These are phyloP conservation scores for Physaria fendleri DNA, from an alignment of 345 rosid species.

Conservation along the genomic window DNA sequence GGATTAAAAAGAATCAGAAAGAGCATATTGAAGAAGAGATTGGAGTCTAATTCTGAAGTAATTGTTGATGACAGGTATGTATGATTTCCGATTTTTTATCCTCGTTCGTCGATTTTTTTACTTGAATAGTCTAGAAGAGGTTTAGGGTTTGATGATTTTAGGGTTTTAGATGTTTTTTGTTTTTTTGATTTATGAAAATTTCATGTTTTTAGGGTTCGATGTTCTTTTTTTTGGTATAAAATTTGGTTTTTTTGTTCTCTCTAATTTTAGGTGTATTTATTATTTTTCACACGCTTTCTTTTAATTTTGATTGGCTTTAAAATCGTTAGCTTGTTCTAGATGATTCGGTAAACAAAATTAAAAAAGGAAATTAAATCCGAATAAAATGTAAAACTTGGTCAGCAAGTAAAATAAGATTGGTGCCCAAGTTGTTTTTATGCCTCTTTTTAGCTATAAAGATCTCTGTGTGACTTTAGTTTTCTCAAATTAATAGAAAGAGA, in stretches of 20 bases:
- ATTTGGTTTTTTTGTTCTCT: not conserved
- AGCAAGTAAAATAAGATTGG: slow-evolving; percentile 11
- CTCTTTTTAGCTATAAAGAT: not conserved
- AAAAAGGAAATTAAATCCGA: not conserved
- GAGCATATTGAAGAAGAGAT: not conserved
- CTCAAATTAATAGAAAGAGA: not conserved
- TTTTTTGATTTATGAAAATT: not conserved
- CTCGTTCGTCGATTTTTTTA: not conserved
- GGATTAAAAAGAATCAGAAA: not conserved
- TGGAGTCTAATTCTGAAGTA: not conserved
- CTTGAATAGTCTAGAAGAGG: not conserved
- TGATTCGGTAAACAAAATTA: not conserved
- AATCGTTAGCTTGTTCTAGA: slow-evolving; percentile 5
- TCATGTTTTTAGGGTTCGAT: not conserved
- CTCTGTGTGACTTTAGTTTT: not conserved
- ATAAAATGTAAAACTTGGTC: slow-evolving; percentile 10
- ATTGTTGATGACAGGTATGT: slow-evolving; percentile 1
- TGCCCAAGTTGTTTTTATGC: not conserved
- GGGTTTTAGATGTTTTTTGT: not conserved
- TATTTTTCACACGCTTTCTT: not conserved
- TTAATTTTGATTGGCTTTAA: not conserved
- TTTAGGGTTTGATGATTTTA: slow-evolving; percentile 1
- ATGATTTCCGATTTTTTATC: not conserved
- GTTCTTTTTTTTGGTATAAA: not conserved
- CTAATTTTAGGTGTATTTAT: not conserved